phyloP scores from a whole-genome alignment of 768 basidiomycete genomes.

The Agaricus sinodeliciosus region DNA sequence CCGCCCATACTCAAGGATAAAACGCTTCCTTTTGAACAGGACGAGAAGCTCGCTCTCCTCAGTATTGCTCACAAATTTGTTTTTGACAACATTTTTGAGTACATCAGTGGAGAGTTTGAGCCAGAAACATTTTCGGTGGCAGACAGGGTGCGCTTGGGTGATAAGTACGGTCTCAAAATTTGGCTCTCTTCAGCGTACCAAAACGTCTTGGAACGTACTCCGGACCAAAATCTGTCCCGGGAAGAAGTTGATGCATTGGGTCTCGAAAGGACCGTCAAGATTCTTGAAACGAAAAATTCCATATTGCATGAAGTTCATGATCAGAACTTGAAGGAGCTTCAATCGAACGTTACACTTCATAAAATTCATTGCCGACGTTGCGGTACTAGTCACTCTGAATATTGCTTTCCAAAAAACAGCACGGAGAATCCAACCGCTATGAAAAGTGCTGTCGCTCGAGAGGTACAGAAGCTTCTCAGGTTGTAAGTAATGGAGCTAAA shows the following conservation, averaged over 20 bases:
- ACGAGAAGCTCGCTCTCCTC: constrained; percentile 31
- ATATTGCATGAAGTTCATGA: too few species aligned
- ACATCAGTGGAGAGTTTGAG: constrained; percentile 24
- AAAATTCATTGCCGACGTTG: too few species aligned
- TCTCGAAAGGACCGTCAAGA: not conserved
- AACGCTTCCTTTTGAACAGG: not conserved
- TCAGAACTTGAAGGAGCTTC: too few species aligned
- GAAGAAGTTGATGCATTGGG: constrained; percentile 24
- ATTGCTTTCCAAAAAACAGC: too few species aligned
- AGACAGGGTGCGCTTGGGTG: constrained; percentile 30
- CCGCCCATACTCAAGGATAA: not conserved
- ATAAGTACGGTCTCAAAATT: constrained; percentile 27
- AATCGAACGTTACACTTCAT: too few species aligned
- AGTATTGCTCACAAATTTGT: constrained; percentile 33
- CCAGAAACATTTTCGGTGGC: constrained; percentile 15
- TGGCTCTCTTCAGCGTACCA: constrained; percentile 35
- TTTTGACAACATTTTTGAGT: constrained; percentile 27
- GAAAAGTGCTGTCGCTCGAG: too few species aligned
- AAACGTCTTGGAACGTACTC: constrained; percentile 24
- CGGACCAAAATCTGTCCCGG: constrained; percentile 22
- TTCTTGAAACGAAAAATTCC: constrained; percentile 1
- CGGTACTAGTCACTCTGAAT: too few species aligned
- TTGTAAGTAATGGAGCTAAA: too few species aligned
- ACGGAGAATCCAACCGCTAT: too few species aligned
- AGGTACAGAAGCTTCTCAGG: too few species aligned